phyloP scores from a whole-genome alignment of 2,329 filamentous ascomycete genomes.

The Aspergillus hiratsukae region DNA sequence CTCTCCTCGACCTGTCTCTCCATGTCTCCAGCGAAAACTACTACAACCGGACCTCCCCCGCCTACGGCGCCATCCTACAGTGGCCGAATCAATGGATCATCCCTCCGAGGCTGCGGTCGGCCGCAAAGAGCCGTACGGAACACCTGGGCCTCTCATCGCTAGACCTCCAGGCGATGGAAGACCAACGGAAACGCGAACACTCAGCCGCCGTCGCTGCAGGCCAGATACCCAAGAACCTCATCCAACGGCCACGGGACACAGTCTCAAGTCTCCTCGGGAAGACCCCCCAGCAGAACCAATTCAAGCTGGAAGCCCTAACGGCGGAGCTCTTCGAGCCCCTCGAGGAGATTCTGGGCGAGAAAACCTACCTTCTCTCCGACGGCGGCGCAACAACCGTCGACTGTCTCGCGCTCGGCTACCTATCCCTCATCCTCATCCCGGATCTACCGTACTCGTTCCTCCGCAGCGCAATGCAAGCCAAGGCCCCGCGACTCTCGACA shows the following conservation, averaged over 20 bases:
- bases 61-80: conserved; percentile 72
- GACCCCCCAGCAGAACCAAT: conserved; percentile 67
- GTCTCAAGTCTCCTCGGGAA: conserved; percentile 59
- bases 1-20: conserved; percentile 78
- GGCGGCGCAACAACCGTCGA: conserved; percentile 62
- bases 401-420: conserved; percentile 74
- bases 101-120: conserved; percentile 66
- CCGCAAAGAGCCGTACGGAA: conserved; percentile 65
- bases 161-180: conserved; percentile 53
- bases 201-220: conserved; percentile 35
- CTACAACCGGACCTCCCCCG: conserved; percentile 67
- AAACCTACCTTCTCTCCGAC: conserved; percentile 53
- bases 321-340: conserved; percentile 68
- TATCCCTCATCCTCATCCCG: conserved; percentile 66
- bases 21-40: conserved; percentile 92
- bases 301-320: conserved; percentile 70
- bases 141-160: conserved; percentile 65
- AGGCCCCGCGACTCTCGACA: conserved; percentile 42
- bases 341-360: conserved; percentile 55
- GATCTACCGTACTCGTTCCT: conserved; percentile 61
- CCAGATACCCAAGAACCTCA: conserved; percentile 47
- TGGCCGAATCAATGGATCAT: conserved; percentile 88
- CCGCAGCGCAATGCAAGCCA: conserved; percentile 50
- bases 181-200: conserved; percentile 36
- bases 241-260: conserved; percentile 53